Base-by-base conservation (phyloP, 768 basidiomycete species). In the Phaffia australis region DNA sequence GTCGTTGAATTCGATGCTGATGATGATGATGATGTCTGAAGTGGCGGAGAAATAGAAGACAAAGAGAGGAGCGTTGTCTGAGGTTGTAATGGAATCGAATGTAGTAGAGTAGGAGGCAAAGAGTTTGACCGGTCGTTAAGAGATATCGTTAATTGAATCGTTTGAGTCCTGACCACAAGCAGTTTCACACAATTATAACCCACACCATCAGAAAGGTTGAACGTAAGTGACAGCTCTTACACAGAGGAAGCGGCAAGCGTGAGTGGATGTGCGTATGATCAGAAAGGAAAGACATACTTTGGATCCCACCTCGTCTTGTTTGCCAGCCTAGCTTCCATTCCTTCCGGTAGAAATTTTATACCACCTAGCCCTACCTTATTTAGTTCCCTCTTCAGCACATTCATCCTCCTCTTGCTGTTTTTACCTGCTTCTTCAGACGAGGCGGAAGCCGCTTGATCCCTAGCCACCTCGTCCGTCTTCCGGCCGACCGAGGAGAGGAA, bases 231-330 rank as follows among this genome's bases (percentile, higher is more conserved):
- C 4, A 19, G 23, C 29, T 21, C 4, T 46, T 0, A 8, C 0
- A 3, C 18, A 46, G 57, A 27, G 51, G 42, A 29, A 21, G 5
- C 49, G 19, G 15, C 21, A 8, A 27, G 14, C 19, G 8, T 11
- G 42, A 18, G 19, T 19, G n/a, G 21, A 25, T 29, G 8, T 11
- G 4, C 5, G 35, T 1, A 30, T 9, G 27, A 46, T 21, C 19
- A 16, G 19, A 23, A 15, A 49, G 46, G 25, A 11, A 9, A 25
- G 25, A 60, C 65, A n/a, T 21, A 66, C 65, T 66, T 66, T 29
- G 59, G 49, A 27, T 66, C 54, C 23, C 51, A 66, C 27, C 60
- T 54, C 42, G 60, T 66, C 65, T 66, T 30, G 25, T 66, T 66
- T 46, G 46, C 23, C 46, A 27, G n/a, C 25, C 60, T 60, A 32